These are phyloP conservation scores for Tuber indicum DNA, from an alignment of 495 filamentous ascomycete species.

Conservation along the genomic window DNA sequence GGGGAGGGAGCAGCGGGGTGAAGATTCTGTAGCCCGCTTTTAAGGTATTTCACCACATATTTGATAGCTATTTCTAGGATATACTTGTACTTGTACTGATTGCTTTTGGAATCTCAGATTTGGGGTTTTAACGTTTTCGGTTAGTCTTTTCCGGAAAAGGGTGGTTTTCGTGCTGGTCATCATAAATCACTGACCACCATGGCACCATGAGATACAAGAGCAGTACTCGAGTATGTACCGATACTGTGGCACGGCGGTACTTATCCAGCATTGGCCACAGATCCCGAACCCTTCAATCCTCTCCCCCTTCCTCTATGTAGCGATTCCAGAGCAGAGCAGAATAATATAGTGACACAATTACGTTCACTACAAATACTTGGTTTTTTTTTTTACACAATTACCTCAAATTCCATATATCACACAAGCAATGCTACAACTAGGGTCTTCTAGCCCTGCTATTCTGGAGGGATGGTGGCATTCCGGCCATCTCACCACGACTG, in stretches of 20 bases:
- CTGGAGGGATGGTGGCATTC: not conserved
- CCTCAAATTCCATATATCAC: not conserved
- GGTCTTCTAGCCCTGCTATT: not conserved
- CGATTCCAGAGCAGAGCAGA: not conserved
- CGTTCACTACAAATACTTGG: not conserved
- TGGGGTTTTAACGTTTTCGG: not conserved
- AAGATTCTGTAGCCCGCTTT: not conserved
- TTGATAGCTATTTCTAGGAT: not conserved
- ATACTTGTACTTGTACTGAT: not conserved
- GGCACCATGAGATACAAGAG: no score
- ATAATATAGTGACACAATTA: not conserved
- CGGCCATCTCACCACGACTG: not conserved
- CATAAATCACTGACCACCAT: no score
- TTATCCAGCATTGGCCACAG: not conserved
- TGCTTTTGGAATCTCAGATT: not conserved
- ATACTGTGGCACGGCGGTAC: no score
- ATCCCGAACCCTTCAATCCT: not conserved
- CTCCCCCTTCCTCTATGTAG: not conserved
- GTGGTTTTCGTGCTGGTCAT: no score
- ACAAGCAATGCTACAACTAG: not conserved
- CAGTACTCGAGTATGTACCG: no score
- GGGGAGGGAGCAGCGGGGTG: not conserved
- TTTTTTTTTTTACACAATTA: not conserved
- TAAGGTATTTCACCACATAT: not conserved
- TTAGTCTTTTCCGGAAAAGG: not conserved